Evolutionary conservation across 192 early-diverging fungal genomes (phyloP), one percentile per base, ranked within the genome.

Genomic region (Geranomyces michiganensis): DNA sequence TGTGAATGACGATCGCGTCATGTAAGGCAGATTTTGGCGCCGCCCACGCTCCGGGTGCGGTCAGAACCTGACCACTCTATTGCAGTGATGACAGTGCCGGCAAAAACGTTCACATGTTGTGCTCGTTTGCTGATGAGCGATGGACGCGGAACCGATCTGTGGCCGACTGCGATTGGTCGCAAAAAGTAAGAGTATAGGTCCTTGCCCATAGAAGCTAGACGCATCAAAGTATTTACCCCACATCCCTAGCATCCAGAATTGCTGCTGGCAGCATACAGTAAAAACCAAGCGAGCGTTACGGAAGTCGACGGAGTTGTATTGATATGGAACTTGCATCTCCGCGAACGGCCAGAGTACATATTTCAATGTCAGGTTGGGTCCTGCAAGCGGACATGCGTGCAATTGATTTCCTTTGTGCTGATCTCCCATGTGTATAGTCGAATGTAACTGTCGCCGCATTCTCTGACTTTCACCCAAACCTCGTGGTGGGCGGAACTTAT

Each of bases 241-340:
- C 21, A 55, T 56, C 0, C 4, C 10, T 73, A 93, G 88, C 92
- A 91, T 71, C 91, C 94, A 10, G 96, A 99, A 79, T 79, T 97
- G 19, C 71, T 94, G 10, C 90, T 94, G 0, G 90, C 90, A 3
- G 90, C 96, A 0, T 99, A 98, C 79, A 96, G 93, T 82, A 94
- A 96, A 70, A 95, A 94, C 63, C 85, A 90, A 9, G 62, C 89
- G 55, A 89, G 92, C 27, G 84, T 90, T 8, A 93, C 91, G 74
- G 96, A 98, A 65, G 92, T 95, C 1, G 94, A 97, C 79, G 98
- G 98, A 67, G 71, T 96, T n/a, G 93, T 94, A 17, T 83, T 92
- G 19, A 84, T 99, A 1, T 99, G 98, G 98, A 99, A 96, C 77
- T 64, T 90, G 33, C 93, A 94, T 68, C 71, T 95, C 56, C 80